Evolutionary conservation across 192 early-diverging fungal genomes (phyloP).

Genomic region (Entomortierella lignicola): DNA sequence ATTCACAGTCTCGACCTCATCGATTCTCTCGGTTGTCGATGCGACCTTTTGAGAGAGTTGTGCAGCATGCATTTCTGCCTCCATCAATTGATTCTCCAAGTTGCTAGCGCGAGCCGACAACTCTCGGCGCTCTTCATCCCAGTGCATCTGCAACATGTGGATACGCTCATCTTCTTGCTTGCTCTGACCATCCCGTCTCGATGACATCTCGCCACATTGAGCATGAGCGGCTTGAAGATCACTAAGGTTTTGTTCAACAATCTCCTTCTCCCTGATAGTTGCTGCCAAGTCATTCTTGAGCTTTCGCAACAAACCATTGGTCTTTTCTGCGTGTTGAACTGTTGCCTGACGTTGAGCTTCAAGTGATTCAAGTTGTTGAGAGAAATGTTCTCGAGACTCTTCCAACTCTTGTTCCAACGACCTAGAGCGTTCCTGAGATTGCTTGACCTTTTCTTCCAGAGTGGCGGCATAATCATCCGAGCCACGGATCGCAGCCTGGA

Average conservation of each 20-base stretch:
- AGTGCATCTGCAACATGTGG: conserved; percentile 32
- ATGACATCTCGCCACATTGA: conserved; percentile 5
- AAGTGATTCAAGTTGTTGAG: conserved; percentile 27
- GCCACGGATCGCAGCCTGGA: conserved; percentile 27
- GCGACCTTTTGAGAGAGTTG: conserved; percentile 34
- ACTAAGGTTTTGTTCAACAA: conserved; percentile 6
- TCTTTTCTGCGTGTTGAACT: conserved; percentile 47
- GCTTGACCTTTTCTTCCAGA: conserved; percentile 23
- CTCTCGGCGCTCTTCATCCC: conserved; percentile 26
- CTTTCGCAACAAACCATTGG: conserved; percentile 24
- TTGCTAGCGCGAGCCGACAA: not conserved
- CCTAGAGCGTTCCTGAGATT: conserved; percentile 23
- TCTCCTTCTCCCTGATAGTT: conserved; percentile 33
- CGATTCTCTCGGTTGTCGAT: conserved; percentile 29
- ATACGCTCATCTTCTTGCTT: conserved; percentile 36
- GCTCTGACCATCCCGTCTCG: not conserved
- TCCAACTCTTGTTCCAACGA: conserved; percentile 37
- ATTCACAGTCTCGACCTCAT: conserved; percentile 43
- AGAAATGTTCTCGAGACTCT: conserved; percentile 22
- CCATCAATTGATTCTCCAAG: conserved; percentile 22
- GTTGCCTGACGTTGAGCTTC: conserved; percentile 40
- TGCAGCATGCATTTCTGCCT: conserved; percentile 35
- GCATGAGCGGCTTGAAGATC: conserved; percentile 17
- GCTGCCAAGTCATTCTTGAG: conserved; percentile 39
- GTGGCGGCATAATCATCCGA: conserved; percentile 31